phyloP scores from a whole-genome alignment of 2,329 filamentous ascomycete species.

The Calonectria pauciramosa region DNA sequence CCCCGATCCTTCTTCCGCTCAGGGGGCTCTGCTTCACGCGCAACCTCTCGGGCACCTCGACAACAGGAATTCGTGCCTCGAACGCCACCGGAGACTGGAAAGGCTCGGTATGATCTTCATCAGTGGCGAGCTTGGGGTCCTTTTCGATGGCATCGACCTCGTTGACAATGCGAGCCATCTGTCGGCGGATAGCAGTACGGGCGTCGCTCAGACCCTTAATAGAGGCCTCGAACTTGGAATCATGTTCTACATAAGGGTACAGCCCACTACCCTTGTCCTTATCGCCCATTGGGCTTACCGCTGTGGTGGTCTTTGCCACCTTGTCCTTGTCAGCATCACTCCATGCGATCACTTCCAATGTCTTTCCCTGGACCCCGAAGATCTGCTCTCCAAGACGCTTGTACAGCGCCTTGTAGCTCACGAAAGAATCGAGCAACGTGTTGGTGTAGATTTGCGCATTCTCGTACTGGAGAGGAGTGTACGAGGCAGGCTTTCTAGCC shows the following conservation, averaged over 20 bases:
- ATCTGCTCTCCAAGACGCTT: conserved; percentile 3
- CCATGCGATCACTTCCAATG: background rate
- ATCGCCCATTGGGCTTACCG: background rate
- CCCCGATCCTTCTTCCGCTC: background rate
- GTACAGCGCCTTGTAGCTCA: background rate
- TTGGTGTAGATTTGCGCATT: conserved; percentile 6
- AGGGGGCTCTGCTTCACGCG: background rate
- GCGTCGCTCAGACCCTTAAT: background rate
- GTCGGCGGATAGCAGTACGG: background rate
- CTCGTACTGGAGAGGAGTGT: background rate
- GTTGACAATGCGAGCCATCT: background rate
- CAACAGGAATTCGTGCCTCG: background rate
- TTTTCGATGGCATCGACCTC: background rate
- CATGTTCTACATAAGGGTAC: background rate
- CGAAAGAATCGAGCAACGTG: background rate
- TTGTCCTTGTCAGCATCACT: background rate
- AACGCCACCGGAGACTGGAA: background rate
- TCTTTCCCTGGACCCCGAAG: background rate
- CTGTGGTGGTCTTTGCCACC: background rate
- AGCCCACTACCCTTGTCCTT: background rate
- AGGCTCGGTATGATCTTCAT: background rate
- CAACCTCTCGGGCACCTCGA: background rate
- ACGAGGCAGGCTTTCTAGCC: background rate
- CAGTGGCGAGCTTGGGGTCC: background rate
- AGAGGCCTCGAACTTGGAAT: background rate